A percentile compares a stretch with the other conserved stretches of the same genome.
phyloP scores from a whole-genome alignment of 2,329 filamentous ascomycete genomes.

The Ceratocystis smalleyi region DNA sequence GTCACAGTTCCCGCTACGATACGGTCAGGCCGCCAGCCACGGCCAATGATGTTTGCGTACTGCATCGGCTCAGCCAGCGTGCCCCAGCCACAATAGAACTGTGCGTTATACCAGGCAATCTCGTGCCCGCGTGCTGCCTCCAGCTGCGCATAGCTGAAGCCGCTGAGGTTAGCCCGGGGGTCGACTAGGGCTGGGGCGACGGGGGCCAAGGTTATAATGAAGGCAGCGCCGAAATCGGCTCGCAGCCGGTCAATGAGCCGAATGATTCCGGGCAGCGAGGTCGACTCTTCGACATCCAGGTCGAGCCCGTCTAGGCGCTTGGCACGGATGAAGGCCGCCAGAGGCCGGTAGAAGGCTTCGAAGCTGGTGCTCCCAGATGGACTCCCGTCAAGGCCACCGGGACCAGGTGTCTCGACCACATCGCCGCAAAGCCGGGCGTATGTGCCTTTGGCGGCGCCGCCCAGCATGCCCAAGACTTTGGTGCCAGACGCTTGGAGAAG shows the following conservation, averaged over 20 bases:
- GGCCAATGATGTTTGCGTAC: conserved; percentile 37
- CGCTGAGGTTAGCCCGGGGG: conserved; percentile 48
- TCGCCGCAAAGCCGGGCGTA: conserved; percentile 43
- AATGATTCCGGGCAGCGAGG: conserved; percentile 50
- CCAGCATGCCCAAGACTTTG: conserved; percentile 73
- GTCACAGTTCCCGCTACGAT: conserved; percentile 73
- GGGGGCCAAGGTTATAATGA: conserved; percentile 68
- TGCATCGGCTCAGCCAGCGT: conserved; percentile 31
- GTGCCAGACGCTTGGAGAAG: conserved; percentile 58
- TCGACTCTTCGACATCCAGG: conserved; percentile 65
- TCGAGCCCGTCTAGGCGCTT: conserved; percentile 55
- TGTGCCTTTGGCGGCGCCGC: conserved; percentile 65
- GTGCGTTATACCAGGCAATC: conserved; percentile 76
- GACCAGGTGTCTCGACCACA: conserved; percentile 25
- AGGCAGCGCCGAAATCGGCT: conserved; percentile 50
- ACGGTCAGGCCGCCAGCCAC: conserved; percentile 57
- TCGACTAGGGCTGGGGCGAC: conserved; percentile 57
- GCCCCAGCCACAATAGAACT: conserved; percentile 90
- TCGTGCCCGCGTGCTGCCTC: conserved; percentile 49
- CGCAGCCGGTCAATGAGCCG: conserved; percentile 52
- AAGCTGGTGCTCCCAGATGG: conserved; percentile 31
- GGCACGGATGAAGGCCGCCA: conserved; percentile 47
- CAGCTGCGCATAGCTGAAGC: conserved; percentile 64
- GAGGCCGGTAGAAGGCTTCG: conserved; percentile 55
- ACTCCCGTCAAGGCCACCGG: not conserved